Evolutionary conservation across 2,329 filamentous ascomycete species (phyloP).

Genomic region (Pseudocercospora musae): DNA sequence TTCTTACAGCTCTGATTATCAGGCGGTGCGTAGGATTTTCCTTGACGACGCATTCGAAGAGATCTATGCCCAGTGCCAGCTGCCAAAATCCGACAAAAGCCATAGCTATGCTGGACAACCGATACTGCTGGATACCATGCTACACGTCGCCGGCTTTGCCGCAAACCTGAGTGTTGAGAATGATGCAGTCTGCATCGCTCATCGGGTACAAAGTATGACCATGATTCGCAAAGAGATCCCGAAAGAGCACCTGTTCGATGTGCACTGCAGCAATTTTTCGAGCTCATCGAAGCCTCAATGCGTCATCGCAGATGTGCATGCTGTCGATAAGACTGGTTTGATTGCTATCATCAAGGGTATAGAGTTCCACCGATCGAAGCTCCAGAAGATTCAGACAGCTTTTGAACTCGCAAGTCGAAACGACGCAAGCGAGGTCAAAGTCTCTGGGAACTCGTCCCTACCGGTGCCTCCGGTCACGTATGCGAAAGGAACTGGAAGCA

Average conservation of each 20-base stretch:
- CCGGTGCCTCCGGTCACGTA: no score
- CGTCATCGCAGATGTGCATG: slow-evolving; percentile 15
- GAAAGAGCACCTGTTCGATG: slow-evolving; percentile 2
- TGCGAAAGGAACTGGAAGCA: no score
- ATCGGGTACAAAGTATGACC: slow-evolving; percentile 9
- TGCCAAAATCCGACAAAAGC: slow-evolving; percentile 1
- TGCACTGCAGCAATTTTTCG: slow-evolving; percentile 13
- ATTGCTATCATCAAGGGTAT: slow-evolving; percentile 19
- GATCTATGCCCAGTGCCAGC: slow-evolving; percentile 12
- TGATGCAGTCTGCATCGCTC: slow-evolving; percentile 12
- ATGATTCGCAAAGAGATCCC: slow-evolving; percentile 6
- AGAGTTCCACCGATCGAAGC: slow-evolving; percentile 12
- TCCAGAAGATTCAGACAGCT: slow-evolving; percentile 10
- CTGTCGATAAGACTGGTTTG: slow-evolving; percentile 10
- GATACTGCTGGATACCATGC: slow-evolving; percentile 17
- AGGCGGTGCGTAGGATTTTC: slow-evolving; percentile 11
- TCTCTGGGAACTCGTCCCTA: no score
- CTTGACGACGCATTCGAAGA: slow-evolving; percentile 13
- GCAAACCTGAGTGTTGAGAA: slow-evolving; percentile 17
- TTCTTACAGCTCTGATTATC: slow-evolving; percentile 12
- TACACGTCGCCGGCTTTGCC: slow-evolving; percentile 18
- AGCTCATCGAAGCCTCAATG: background rate
- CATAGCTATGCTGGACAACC: slow-evolving; percentile 10
- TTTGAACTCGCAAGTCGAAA: slow-evolving; percentile 4
- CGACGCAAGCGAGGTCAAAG: background rate